phyloP scores from a whole-genome alignment of 208 protist species.

The Leishmania arabica region DNA sequence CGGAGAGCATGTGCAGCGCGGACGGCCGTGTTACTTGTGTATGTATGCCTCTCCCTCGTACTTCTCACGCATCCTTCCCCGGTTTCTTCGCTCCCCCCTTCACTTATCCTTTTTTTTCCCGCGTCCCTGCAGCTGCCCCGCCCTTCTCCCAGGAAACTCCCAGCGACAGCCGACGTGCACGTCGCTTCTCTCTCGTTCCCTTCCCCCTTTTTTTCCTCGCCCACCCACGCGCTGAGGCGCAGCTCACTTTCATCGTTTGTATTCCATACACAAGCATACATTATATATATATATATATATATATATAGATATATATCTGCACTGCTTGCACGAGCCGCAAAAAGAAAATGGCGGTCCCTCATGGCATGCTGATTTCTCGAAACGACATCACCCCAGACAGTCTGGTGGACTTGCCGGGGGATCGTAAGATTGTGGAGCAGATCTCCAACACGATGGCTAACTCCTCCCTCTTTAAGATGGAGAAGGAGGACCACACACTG shows the following conservation, averaged over 20 bases:
- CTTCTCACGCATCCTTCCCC: neutral
- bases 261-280: neutral
- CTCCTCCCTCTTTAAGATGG: constrained; percentile 87
- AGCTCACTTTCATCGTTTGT: neutral
- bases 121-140: too few species aligned
- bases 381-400: constrained; percentile 91
- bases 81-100: neutral
- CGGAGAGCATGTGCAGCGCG: neutral
- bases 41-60: neutral
- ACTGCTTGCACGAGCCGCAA: neutral
- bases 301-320: neutral
- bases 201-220: neutral
- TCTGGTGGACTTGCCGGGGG: constrained; percentile 84
- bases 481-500: constrained; percentile 91
- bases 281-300: neutral
- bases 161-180: neutral
- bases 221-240: neutral
- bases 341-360: constrained; percentile 52
- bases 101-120: neutral
- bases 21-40: neutral
- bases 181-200: neutral
- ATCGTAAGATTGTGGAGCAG: constrained; percentile 82
- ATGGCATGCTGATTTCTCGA: constrained; percentile 92
- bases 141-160: neutral
- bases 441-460: constrained; percentile 82